Evolutionary conservation across 2,329 filamentous ascomycete species (phyloP), one percentile per base, ranked within the genome.

Genomic region (Septoria linicola): DNA sequence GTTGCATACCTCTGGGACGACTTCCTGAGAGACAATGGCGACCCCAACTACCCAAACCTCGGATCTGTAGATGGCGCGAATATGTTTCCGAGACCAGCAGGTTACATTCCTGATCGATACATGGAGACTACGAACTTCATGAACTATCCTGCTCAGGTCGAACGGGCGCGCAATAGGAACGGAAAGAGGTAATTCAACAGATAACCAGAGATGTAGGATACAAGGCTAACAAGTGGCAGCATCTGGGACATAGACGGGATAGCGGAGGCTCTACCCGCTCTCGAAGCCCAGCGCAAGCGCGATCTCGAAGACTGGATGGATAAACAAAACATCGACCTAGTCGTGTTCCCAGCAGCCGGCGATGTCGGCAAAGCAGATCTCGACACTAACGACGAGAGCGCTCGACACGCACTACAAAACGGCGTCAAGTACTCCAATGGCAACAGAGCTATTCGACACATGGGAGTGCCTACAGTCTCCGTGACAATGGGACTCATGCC

Each of bases 361-460:
- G 78, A 81, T 53, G 70, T 80, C 0, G 78, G 75, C 0, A 63
- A 67, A 5, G 74, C 77, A 4, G 70, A 81, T 60, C 63, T 76
- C 0, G 79, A 81, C 27, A 56, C 27, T 16, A 61, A 66, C 42
- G 54, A 58, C n/a, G 54, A 55, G n/a, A 63, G 59, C 21, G 58
- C 72, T 10, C 51, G 59, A 8, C 68, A 74, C 49, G 73, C 73
- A 3, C 68, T 74, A 50, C 69, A 68, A 21, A 79, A 81, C 41
- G 79, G 80, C 0, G 72, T 81, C 3, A 73, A 72, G 34, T 81
- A 80, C 51, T 74, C 72, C 0, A 79, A 81, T 48, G 78, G 79
- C 1, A 80, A 80, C 44, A 67, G 77, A 1, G 75, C 74, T 0
- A 66, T 82, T 1, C 68, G 78, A 8, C 79, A 82, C 47, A 66